Percentiles rank a stretch among this genome's conserved stretches.
These are phyloP conservation scores for Erythrobasidium hasegawianum DNA, from an alignment of 1,284 basidiomycete genomes.

Conservation along the genomic window DNA sequence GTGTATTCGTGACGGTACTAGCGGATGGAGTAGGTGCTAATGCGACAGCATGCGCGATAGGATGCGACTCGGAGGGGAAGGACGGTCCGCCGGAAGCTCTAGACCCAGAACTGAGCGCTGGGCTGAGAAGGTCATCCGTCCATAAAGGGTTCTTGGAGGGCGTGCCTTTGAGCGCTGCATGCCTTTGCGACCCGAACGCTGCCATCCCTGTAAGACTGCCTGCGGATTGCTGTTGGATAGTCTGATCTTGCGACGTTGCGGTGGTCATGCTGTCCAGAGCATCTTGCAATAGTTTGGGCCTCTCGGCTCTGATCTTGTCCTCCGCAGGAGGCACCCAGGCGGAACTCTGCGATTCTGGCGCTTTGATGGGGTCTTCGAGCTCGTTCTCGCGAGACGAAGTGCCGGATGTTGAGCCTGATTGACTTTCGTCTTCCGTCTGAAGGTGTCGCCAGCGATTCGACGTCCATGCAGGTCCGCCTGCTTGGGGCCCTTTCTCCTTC, in stretches of 20 bases:
- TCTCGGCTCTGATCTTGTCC: slow-evolving; percentile 11
- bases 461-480: slow-evolving; percentile 6
- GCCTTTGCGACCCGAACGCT: no score
- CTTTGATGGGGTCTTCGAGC: slow-evolving; percentile 2
- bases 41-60: background rate
- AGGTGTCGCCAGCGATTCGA: slow-evolving; percentile 31
- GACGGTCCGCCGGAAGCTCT: background rate
- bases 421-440: slow-evolving; percentile 30
- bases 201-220: no score
- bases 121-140: slow-evolving; percentile 22
- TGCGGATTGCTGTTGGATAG: no score
- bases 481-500: background rate
- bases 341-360: no score
- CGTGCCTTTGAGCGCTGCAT: background rate
- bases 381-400: slow-evolving; percentile 4
- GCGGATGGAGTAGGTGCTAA: background rate
- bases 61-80: background rate
- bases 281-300: background rate
- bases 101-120: background rate
- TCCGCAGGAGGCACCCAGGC: no score
- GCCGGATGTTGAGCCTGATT: slow-evolving; percentile 23
- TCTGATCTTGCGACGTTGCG: background rate
- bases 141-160: slow-evolving; percentile 15
- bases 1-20: slow-evolving; percentile 6
- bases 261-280: background rate